Conservation (phyloP, 2,329 filamentous ascomycete genomes). For the Colletotrichum coccodes region DNA sequence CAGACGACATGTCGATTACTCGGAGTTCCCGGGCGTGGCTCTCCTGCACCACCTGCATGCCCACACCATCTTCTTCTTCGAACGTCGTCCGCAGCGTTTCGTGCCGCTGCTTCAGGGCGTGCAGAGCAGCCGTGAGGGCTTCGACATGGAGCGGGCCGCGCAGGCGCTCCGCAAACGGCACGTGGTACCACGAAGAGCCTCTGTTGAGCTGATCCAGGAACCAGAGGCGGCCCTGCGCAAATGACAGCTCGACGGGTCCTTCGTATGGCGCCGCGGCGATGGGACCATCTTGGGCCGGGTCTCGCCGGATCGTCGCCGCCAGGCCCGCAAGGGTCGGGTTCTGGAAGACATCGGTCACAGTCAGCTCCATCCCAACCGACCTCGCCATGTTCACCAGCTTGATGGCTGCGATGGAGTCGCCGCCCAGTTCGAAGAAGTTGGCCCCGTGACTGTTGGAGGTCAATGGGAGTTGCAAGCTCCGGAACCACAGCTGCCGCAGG, state of each 20-base stretch:
- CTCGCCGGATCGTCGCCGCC: not conserved
- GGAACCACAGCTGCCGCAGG: constrained; percentile 17
- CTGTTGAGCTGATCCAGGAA: constrained; percentile 5
- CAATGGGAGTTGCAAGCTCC: not conserved
- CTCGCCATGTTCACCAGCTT: constrained; percentile 30
- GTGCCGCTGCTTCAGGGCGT: constrained; percentile 1
- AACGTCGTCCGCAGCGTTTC: constrained; percentile 1
- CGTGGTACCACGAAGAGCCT: not conserved
- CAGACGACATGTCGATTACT: not conserved
- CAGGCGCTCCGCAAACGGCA: not conserved
- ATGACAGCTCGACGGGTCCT: constrained; percentile 5
- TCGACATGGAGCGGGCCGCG: not conserved
- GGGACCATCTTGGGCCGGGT: not conserved
- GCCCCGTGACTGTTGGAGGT: constrained; percentile 36
- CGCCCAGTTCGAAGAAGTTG: constrained; percentile 37
- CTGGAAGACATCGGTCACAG: constrained; percentile 29
- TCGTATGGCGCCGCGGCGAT: not conserved
- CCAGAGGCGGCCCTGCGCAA: constrained; percentile 5
- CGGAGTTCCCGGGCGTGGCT: not conserved
- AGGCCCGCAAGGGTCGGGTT: not conserved
- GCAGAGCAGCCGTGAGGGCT: not conserved
- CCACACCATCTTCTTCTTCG: not conserved
- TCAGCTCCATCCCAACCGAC: constrained; percentile 8
- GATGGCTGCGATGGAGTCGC: constrained; percentile 39
- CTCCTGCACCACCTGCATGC: not conserved